Base-by-base conservation (phyloP, 352 stramenopile genomes). In the Pythium rishiriense region DNA sequence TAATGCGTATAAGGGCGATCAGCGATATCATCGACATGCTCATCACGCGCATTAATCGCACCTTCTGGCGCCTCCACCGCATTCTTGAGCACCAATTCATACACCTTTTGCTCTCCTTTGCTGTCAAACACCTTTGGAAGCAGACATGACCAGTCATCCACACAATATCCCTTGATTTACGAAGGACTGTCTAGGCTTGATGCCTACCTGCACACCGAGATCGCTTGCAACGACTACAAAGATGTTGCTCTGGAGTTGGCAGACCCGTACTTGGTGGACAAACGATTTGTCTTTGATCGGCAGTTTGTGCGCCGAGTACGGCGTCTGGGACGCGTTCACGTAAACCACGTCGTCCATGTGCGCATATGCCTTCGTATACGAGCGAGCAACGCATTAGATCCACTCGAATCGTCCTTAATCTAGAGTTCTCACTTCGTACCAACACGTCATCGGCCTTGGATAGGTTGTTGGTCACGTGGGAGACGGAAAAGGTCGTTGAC, bases 191-290 rank as follows among this genome's bases (percentile, higher is more conserved):
- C 33, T 10, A n/a, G 19, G 3, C 22, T 21, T 17, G 22, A 4
- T 31, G 11, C 61, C 9, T 62, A 89, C 79, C 72, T 87, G 76
- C 21, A 83, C 68, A 17, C 83, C 83, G 21, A 77, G 74, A 26
- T 90, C 79, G 0, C 76, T 87, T 5, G 79, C 78, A n/a, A 86
- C 81, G 15, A 88, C 83, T 55, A 90, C 84, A 41, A 88, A 69
- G 25, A 71, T 57, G 6, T 72, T 65, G 42, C 65, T 60, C 4
- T 83, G 73, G 0, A 92, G 58, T 19, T 61, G 48, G 54, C 79
- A 90, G 50, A 92, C 69, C 42, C 79, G 81, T 43, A 87, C 81
- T 79, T 92, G 81, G 98, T 73, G 66, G 25, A 73, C 66, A 25
- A 64, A 64, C 21, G 61, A 29, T 39, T 73, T 73, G 26, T 69